A percentile compares a stretch with the other conserved stretches of the same genome.
Conservation (phyloP, 2,329 filamentous ascomycete species). For the Diaporthe ilicicola region DNA sequence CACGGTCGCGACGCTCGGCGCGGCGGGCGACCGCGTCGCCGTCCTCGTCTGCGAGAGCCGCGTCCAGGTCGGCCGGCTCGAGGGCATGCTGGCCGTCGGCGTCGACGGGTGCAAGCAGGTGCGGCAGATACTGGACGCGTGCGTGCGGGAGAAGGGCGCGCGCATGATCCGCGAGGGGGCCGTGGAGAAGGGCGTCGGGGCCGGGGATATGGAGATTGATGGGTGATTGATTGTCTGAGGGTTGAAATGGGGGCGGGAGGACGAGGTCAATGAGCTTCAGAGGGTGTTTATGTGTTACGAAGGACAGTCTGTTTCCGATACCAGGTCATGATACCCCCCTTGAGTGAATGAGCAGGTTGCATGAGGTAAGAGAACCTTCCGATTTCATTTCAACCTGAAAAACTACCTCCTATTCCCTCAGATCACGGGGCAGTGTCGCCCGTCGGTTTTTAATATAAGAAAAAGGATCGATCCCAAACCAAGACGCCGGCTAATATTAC, state of each 20-base stretch:
- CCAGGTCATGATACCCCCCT: slow-evolving; percentile 27
- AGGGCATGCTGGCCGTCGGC: slow-evolving; percentile 92
- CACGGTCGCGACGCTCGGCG: slow-evolving; percentile 83
- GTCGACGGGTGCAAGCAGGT: slow-evolving; percentile 93
- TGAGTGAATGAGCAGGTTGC: background rate
- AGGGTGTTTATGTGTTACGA: background rate
- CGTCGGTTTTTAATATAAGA: background rate
- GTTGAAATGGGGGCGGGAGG: slow-evolving; percentile 30
- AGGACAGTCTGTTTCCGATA: background rate
- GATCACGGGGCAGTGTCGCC: background rate
- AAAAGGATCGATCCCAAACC: slow-evolving; percentile 17
- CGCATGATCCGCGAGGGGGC: slow-evolving; percentile 68
- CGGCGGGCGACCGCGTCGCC: slow-evolving; percentile 75
- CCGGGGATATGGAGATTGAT: slow-evolving; percentile 60
- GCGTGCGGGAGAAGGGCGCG: slow-evolving; percentile 76
- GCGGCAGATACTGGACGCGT: slow-evolving; percentile 79
- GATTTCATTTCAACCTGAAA: background rate
- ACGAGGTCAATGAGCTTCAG: background rate
- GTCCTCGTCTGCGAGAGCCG: slow-evolving; percentile 88
- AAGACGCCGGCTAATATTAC: slow-evolving; percentile 29
- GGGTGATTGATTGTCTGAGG: slow-evolving; percentile 31
- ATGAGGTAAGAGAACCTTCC: slow-evolving; percentile 11
- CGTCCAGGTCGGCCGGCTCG: slow-evolving; percentile 81
- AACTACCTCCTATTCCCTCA: background rate
- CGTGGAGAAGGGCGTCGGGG: slow-evolving; percentile 56